Conservation (phyloP, 768 basidiomycete species). For the Pleurotus platypus region DNA sequence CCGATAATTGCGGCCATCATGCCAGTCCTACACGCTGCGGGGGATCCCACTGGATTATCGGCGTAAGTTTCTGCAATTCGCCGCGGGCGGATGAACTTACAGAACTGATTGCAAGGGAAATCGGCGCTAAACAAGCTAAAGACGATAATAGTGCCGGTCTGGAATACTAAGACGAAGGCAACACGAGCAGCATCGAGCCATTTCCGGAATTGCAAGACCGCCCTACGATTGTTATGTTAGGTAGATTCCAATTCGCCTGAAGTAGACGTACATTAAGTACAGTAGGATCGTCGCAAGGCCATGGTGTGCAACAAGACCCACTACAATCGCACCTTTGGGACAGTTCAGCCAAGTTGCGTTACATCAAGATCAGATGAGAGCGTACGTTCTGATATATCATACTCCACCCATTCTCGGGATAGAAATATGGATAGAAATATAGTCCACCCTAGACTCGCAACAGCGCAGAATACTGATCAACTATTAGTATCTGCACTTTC, state of each 20-base stretch:
- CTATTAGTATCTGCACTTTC: too few relatives aligned
- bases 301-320: slow-evolving; percentile 25
- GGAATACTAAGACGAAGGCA: slow-evolving; percentile 24
- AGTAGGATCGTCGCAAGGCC: slow-evolving; percentile 28
- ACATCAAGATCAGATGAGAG: background rate
- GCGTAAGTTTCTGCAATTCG: background rate
- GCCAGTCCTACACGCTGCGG: slow-evolving; percentile 25
- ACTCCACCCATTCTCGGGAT: slow-evolving; percentile 29
- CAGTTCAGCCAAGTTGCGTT: background rate
- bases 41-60: slow-evolving; percentile 17
- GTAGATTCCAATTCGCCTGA: background rate
- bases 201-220: slow-evolving; percentile 33
- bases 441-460: slow-evolving; percentile 28
- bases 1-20: slow-evolving; percentile 24
- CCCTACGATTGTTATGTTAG: slow-evolving; percentile 19
- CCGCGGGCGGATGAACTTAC: slow-evolving; percentile 14
- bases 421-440: slow-evolving; percentile 30
- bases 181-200: slow-evolving; percentile 33
- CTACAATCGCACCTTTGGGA: slow-evolving; percentile 26
- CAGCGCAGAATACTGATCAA: slow-evolving; percentile 24
- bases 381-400: slow-evolving; percentile 30
- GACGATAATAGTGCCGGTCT: slow-evolving; percentile 26
- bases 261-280: slow-evolving; percentile 30
- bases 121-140: slow-evolving; percentile 25
- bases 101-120: slow-evolving; percentile 32